These are phyloP conservation scores for Gardenia jasminoides DNA, from an alignment of 257 asterid species.

Conservation along the genomic window DNA sequence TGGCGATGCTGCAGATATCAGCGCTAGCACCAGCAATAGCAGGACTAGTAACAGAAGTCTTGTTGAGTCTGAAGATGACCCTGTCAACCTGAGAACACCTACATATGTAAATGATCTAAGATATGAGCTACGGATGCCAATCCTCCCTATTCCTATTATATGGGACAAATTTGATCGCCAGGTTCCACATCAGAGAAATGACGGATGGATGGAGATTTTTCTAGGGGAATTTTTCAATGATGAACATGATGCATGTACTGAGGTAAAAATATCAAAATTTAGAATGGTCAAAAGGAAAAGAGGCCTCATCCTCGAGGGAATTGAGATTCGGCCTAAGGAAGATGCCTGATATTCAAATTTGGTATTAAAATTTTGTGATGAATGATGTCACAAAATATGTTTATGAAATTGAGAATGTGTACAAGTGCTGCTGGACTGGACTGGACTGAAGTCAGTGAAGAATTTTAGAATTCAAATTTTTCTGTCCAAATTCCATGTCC, in stretches of 20 bases:
- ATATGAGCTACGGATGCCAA: too few relatives aligned
- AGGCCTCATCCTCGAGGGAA: conserved; percentile 59
- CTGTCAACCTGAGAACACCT: background rate
- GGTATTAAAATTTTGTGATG: too few relatives aligned
- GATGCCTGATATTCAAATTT: background rate
- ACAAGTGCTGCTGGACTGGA: too few relatives aligned
- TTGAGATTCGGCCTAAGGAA: conserved; percentile 52
- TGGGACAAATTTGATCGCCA: too few relatives aligned
- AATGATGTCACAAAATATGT: too few relatives aligned
- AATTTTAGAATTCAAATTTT: too few relatives aligned
- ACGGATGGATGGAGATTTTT: conserved; percentile 65
- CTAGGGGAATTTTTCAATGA: conserved; percentile 46
- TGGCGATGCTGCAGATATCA: conserved; percentile 23
- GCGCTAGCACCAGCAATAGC: background rate
- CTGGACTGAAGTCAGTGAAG: too few relatives aligned
- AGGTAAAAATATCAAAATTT: conserved; percentile 52
- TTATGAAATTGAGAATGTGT: too few relatives aligned
- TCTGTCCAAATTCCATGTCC: too few relatives aligned
- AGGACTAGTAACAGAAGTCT: background rate
- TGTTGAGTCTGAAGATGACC: background rate
- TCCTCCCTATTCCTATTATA: too few relatives aligned
- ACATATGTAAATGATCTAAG: background rate
- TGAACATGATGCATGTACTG: conserved; percentile 42
- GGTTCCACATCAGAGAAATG: conserved; percentile 28
- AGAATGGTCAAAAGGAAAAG: conserved; percentile 28